Base-by-base conservation (phyloP, 768 basidiomycete species). In the Termitomyces titanicus region DNA sequence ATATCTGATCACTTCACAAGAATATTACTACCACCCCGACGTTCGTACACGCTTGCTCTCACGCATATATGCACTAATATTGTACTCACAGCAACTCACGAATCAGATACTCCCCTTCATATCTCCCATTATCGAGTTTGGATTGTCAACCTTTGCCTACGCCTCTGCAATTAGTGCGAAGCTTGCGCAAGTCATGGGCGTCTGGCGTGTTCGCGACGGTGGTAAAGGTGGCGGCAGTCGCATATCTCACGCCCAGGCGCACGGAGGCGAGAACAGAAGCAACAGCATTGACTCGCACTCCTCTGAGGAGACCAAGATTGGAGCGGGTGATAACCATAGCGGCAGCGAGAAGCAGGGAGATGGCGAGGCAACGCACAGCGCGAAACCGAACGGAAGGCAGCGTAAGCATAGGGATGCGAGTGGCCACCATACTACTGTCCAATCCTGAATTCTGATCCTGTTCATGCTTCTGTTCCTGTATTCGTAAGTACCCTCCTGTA, bases 1-100 rank as follows among this genome's bases (percentile, higher is more conserved):
- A 3, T 74, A 75, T 61, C 75, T 77, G 46, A 85, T 88, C 45
- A 60, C 69, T 0, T 65, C 70, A 49, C 84, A 88, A 59, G 83
- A 87, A 60, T 83, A 85, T 42, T 66, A 66, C 39, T 64, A 63
- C 52, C 67, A 69, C 20, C 66, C 67, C 4, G 70, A 71, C 35
- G 69, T 71, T 45, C 47, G 66, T 58, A 3, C 5, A 17, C 18
- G n/a, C 22, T 20, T 24, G 38, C 15, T 47, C 17, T 12, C 18
- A 12, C 50, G 35, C 47, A 51, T 55, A 55, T 43, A 60, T 29
- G 17, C 50, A 55, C 45, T 50, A 7, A 47, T 24, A 33, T 40
- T 44, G 40, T n/a, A 22, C 39, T 24, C 12, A 40, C 43, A 71
- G 68, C 66, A 67, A 45, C 18, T 69, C 13, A 51, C 59, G 3